These are phyloP conservation scores for Mikania micrantha DNA, from an alignment of 129 eudicot species.

Conservation along the genomic window DNA sequence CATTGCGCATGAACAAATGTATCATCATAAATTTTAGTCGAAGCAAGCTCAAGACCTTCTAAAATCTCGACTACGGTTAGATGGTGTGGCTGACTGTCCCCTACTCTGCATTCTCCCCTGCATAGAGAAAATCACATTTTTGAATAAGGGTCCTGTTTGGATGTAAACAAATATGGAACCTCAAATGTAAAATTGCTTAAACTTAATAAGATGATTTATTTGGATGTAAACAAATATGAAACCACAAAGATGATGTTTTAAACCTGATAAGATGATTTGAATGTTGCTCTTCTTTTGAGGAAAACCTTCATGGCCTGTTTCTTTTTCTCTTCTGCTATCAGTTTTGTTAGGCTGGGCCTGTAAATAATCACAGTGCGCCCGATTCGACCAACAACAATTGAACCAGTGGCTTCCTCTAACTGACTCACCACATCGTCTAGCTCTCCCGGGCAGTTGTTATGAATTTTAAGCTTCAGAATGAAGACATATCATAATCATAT, in stretches of 20 bases:
- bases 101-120: conserved; percentile 28
- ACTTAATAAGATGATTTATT: too few relatives aligned
- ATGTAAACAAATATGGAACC: not conserved
- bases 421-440: conserved; percentile 65
- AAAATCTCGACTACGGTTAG: conserved; percentile 23
- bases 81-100: conserved; percentile 20
- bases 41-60: not conserved
- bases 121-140: not conserved
- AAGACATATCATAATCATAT: not conserved
- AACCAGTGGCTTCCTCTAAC: conserved; percentile 64
- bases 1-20: not conserved
- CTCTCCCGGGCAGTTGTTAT: conserved; percentile 63
- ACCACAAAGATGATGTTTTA: not conserved
- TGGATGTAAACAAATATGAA: not conserved
- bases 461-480: conserved; percentile 55
- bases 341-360: conserved; percentile 66
- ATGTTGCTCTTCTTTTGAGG: conserved; percentile 31
- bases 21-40: not conserved
- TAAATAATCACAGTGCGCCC: conserved; percentile 79
- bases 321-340: conserved; percentile 69
- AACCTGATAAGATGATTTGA: conserved; percentile 40
- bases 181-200: not conserved
- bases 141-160: not conserved
- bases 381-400: conserved; percentile 61
- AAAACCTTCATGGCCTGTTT: conserved; percentile 39